A percentile compares a stretch with the other conserved stretches of the same genome.
These are phyloP conservation scores for Tylopilus sp. DNA, from an alignment of 768 basidiomycete species.

Conservation along the genomic window DNA sequence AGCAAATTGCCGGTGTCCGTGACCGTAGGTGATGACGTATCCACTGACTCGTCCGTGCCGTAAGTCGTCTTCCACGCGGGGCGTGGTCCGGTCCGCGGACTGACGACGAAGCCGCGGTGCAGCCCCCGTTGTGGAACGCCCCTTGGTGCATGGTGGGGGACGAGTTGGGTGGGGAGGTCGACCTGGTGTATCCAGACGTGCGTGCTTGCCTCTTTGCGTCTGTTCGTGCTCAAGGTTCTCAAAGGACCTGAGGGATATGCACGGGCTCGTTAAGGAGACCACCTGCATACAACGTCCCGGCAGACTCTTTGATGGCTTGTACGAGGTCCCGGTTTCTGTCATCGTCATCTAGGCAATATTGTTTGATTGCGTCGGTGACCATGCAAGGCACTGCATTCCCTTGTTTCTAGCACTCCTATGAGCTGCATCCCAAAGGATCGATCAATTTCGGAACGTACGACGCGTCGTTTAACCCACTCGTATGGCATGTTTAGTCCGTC, in stretches of 20 bases:
- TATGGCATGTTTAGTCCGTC: constrained; percentile 13
- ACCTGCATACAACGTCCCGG: neutral
- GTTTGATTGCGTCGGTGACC: constrained; percentile 14
- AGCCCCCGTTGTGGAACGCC: constrained; percentile 1
- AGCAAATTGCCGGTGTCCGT: too few species aligned
- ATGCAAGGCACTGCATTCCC: constrained; percentile 11
- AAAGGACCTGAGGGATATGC: constrained; percentile 8
- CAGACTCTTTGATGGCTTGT: neutral
- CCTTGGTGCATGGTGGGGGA: neutral
- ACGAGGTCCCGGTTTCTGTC: neutral
- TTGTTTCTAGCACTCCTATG: neutral
- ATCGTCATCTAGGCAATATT: constrained; percentile 3
- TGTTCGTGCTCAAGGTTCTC: neutral
- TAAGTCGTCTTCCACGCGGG: neutral
- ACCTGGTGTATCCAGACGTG: constrained; percentile 26
- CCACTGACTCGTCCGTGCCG: neutral
- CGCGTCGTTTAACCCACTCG: constrained; percentile 3
- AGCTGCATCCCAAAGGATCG: neutral
- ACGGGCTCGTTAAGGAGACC: constrained; percentile 4
- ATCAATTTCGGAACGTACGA: neutral
- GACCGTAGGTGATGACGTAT: too few species aligned
- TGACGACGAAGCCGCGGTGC: neutral
- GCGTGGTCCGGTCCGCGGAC: neutral
- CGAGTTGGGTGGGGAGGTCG: constrained; percentile 9
- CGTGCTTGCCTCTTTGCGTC: neutral